Percentiles rank a stretch among this genome's conserved stretches.
phyloP scores from a whole-genome alignment of 2,329 filamentous ascomycete genomes.

The Botrytis fabae region DNA sequence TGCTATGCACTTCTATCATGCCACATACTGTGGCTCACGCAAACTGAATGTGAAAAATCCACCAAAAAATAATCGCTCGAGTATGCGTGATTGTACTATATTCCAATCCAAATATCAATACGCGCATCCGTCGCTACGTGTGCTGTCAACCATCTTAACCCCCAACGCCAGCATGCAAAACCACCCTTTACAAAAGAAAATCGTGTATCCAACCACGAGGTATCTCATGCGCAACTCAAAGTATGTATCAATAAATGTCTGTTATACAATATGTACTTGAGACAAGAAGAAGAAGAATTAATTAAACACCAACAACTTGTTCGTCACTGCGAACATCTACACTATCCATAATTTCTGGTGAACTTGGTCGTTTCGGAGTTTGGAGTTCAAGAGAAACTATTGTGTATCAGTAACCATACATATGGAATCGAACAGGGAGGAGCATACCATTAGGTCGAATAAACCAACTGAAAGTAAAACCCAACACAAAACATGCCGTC shows the following conservation, averaged over 20 bases:
- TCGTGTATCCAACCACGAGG: neutral
- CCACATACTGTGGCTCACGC: neutral
- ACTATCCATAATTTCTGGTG: conserved; percentile 15
- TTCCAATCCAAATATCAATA: neutral
- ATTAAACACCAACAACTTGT: conserved; percentile 27
- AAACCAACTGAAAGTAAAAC: conserved; percentile 67
- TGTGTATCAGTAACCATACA: conserved; percentile 1
- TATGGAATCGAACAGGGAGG: neutral
- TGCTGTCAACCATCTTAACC: neutral
- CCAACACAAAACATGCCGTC: conserved; percentile 62
- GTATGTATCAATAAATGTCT: neutral
- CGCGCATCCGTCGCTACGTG: neutral
- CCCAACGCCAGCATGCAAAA: neutral
- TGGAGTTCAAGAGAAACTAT: conserved; percentile 31
- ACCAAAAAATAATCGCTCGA: neutral
- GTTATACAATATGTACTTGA: neutral
- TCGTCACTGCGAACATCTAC: conserved; percentile 31
- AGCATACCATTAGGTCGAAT: conserved; percentile 72
- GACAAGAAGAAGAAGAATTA: neutral
- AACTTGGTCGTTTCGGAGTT: neutral
- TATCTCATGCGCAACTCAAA: neutral
- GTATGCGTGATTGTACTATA: neutral
- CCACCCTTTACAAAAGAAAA: neutral
- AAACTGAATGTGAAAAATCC: neutral
- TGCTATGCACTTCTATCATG: neutral